phyloP scores from a whole-genome alignment of 2,329 filamentous ascomycete species.

The Verticillium tricorpus region DNA sequence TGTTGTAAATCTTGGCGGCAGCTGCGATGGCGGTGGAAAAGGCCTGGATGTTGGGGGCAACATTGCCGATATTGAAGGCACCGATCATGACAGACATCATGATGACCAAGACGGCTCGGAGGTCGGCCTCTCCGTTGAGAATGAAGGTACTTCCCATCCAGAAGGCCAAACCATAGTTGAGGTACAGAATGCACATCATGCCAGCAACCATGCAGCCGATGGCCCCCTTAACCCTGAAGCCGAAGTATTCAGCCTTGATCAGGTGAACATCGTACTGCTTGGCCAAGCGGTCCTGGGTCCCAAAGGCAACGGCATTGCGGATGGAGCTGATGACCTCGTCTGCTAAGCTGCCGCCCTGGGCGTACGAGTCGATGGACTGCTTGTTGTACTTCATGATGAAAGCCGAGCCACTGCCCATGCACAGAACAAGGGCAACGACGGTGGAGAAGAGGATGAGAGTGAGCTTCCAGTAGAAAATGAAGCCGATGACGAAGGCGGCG shows the following conservation, averaged over 20 bases:
- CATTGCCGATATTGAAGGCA: conserved; percentile 84
- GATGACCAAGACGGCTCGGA: conserved; percentile 76
- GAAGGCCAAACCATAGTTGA: conserved; percentile 84
- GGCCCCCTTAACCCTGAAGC: conserved; percentile 68
- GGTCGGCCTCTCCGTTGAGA: conserved; percentile 56
- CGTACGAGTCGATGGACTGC: conserved; percentile 72
- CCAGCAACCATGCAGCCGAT: conserved; percentile 75
- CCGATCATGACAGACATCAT: conserved; percentile 90
- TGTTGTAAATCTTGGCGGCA: conserved; percentile 86
- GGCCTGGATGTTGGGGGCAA: conserved; percentile 79
- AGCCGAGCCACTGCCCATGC: conserved; percentile 68
- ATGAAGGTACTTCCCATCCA: conserved; percentile 82
- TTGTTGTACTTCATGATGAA: conserved; percentile 82
- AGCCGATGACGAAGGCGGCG: conserved; percentile 85
- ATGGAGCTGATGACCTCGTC: conserved; percentile 95
- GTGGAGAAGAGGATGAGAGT: conserved; percentile 83
- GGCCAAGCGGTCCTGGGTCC: conserved; percentile 88
- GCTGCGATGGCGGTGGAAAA: conserved; percentile 82
- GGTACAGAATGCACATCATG: conserved; percentile 79
- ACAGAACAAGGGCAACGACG: conserved; percentile 71
- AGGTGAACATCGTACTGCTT: conserved; percentile 78
- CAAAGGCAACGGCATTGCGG: conserved; percentile 87
- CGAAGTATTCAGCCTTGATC: conserved; percentile 66
- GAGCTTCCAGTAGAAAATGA: conserved; percentile 88
- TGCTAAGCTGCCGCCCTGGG: conserved; percentile 78